Evolutionary conservation across 164 flowering plant species (phyloP).

Genomic region (Chloranthus sessilifolius): DNA sequence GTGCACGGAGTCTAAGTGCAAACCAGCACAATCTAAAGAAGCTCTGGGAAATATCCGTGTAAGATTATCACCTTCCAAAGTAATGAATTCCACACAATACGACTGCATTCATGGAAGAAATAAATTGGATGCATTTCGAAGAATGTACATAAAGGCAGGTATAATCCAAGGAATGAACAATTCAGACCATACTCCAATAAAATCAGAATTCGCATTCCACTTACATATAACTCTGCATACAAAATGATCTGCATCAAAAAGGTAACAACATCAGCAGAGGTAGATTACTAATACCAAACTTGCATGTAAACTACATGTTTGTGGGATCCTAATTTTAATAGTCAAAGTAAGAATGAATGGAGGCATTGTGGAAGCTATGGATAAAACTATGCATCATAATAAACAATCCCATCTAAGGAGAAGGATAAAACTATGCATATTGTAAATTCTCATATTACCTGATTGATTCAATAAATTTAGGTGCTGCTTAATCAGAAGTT

Average conservation of each 20-base stretch:
- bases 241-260: constrained; percentile 62
- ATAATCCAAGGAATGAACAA: background rate
- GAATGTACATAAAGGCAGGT: background rate
- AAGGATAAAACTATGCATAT: too few relatives aligned
- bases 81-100: constrained; percentile 84
- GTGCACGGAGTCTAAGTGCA: constrained; percentile 63
- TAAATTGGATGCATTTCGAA: constrained; percentile 1
- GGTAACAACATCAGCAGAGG: constrained; percentile 15
- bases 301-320: background rate
- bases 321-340: too few relatives aligned
- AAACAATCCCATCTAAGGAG: too few relatives aligned
- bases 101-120: constrained; percentile 46
- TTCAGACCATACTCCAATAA: background rate
- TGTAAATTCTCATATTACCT: too few relatives aligned
- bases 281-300: background rate
- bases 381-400: too few relatives aligned
- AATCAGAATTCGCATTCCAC: constrained; percentile 22
- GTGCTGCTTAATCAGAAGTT: too few relatives aligned
- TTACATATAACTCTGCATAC: constrained; percentile 84
- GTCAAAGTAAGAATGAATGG: too few relatives aligned
- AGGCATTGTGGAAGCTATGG: too few relatives aligned
- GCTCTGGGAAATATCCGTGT: constrained; percentile 74
- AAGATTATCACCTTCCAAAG: constrained; percentile 90
- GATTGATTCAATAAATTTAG: too few relatives aligned
- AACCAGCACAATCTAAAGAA: constrained; percentile 44